These are phyloP conservation scores for Beauveria sp. DNA, from an alignment of 2,329 filamentous ascomycete genomes.

Conservation along the genomic window DNA sequence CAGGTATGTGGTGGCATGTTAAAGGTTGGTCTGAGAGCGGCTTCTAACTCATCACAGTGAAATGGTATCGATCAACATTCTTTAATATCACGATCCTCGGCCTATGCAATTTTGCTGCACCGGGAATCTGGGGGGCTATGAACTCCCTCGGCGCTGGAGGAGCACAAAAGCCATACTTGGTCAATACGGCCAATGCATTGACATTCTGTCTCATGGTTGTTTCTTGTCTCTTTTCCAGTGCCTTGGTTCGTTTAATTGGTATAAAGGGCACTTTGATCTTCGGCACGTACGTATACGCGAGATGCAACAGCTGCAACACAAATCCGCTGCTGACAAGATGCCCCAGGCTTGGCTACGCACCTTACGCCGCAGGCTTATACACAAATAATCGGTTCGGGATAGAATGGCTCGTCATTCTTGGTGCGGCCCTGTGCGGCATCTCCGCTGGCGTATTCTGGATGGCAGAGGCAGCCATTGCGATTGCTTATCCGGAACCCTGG, in stretches of 20 bases:
- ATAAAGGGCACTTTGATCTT: constrained; percentile 66
- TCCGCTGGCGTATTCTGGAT: constrained; percentile 70
- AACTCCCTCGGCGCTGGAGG: constrained; percentile 67
- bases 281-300: constrained; percentile 45
- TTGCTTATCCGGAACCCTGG: constrained; percentile 63
- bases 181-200: constrained; percentile 63
- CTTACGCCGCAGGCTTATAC: constrained; percentile 64
- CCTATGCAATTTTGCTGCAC: constrained; percentile 61
- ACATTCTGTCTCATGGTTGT: constrained; percentile 69
- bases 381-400: constrained; percentile 63
- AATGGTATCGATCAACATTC: constrained; percentile 65
- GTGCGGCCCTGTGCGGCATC: constrained; percentile 61
- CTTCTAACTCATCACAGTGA: constrained; percentile 32
- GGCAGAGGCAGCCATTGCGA: constrained; percentile 65
- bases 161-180: constrained; percentile 53
- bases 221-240: constrained; percentile 58
- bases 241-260: constrained; percentile 58
- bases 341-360: constrained; percentile 55
- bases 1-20: background rate
- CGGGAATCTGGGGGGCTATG: constrained; percentile 67
- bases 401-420: constrained; percentile 62
- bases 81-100: constrained; percentile 68
- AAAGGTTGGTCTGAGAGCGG: background rate
- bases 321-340: background rate
- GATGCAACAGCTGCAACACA: background rate